phyloP scores from a whole-genome alignment of 2,329 filamentous ascomycete genomes.

The Septoria linicola region DNA sequence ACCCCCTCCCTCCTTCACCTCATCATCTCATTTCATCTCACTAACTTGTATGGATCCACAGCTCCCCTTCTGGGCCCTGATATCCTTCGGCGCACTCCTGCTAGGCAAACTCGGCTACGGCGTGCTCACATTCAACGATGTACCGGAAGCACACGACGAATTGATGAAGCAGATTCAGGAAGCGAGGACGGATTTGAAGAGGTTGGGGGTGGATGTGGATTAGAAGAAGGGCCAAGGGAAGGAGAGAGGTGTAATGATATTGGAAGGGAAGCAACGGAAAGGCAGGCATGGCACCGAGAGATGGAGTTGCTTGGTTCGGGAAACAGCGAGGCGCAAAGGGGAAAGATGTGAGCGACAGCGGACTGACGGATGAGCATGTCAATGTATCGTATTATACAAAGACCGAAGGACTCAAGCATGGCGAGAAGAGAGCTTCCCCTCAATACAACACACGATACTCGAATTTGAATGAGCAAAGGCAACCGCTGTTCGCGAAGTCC shows the following conservation, averaged over 20 bases:
- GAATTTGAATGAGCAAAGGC: no score
- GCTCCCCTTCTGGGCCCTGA: slow-evolving; percentile 90
- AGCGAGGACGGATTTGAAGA: slow-evolving; percentile 71
- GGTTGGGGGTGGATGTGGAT: slow-evolving; percentile 76
- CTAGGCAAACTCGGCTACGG: slow-evolving; percentile 89
- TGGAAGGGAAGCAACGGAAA: no score
- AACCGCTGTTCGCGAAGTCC: no score
- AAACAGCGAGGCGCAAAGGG: slow-evolving; percentile 1
- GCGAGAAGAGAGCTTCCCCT: no score
- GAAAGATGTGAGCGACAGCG: not conserved
- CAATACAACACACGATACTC: no score
- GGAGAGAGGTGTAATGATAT: no score
- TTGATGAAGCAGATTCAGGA: slow-evolving; percentile 79
- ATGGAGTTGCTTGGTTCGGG: no score
- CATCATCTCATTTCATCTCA: not conserved
- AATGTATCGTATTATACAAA: no score
- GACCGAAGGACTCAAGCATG: no score
- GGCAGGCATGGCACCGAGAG: no score
- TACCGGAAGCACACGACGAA: slow-evolving; percentile 85
- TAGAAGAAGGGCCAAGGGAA: no score
- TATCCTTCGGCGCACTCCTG: slow-evolving; percentile 87
- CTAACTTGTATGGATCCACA: slow-evolving; percentile 40
- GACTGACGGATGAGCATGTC: not conserved
- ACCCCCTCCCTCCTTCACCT: not conserved
- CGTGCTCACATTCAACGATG: slow-evolving; percentile 94